Evolutionary conservation across 2,329 filamentous ascomycete species (phyloP).

Genomic region (Claviceps humidiphila): DNA sequence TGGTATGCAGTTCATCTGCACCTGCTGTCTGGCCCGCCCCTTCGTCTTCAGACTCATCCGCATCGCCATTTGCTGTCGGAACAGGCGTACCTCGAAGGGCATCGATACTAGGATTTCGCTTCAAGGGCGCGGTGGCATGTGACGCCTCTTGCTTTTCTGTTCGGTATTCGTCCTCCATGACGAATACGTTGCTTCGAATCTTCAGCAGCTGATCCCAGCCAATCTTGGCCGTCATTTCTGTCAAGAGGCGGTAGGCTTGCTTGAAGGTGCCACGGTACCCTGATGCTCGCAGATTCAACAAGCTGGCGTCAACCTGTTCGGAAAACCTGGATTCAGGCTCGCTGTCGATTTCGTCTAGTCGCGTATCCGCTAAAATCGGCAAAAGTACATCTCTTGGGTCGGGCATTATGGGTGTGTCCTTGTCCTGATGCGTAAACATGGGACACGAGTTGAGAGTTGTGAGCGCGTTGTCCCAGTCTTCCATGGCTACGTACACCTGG

Average conservation of each 20-base stretch:
- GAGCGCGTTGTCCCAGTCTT: conserved; percentile 93
- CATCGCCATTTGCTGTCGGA: conserved; percentile 35
- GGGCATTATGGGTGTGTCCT: conserved; percentile 88
- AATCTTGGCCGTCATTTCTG: conserved; percentile 91
- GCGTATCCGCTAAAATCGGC: conserved; percentile 75
- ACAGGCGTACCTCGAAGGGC: conserved; percentile 60
- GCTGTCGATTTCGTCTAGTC: conserved; percentile 92
- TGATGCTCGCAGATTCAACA: conserved; percentile 75
- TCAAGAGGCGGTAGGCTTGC: conserved; percentile 85
- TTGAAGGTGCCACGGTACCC: conserved; percentile 91
- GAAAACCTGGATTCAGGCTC: conserved; percentile 68
- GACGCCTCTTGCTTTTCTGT: conserved; percentile 62
- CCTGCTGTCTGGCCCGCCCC: conserved; percentile 18
- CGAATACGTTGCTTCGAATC: conserved; percentile 92
- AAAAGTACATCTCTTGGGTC: conserved; percentile 80
- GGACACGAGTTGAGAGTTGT: conserved; percentile 95
- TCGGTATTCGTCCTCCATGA: conserved; percentile 98
- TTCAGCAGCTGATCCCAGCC: conserved; percentile 95
- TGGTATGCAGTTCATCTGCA: conserved; percentile 21
- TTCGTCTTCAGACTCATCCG: conserved; percentile 21
- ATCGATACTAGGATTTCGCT: conserved; percentile 67
- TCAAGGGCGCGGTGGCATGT: conserved; percentile 28
- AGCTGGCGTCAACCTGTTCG: conserved; percentile 76
- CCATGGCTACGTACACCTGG: conserved; percentile 84
- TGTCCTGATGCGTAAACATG: conserved; percentile 99